Percentiles rank a stretch among this genome's conserved stretches.
Conservation (phyloP, 371 early-diverging fungal genomes). For the Sporodiniella umbellata region DNA sequence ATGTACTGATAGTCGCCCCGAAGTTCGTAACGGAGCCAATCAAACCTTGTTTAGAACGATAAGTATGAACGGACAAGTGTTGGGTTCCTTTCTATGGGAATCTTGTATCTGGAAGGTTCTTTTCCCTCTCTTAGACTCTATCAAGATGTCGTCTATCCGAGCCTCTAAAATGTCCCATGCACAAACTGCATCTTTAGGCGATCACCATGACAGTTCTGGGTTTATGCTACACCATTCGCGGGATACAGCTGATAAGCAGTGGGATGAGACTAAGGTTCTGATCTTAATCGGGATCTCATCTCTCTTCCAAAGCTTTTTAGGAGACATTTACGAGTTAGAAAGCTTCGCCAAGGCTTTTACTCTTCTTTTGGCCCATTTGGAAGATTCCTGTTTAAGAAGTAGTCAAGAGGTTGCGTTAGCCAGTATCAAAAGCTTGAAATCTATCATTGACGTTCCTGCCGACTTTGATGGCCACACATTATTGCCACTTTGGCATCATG, state of each 20-base stretch:
- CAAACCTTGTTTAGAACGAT: conserved; percentile 95
- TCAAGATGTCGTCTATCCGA: conserved; percentile 56
- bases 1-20: conserved; percentile 86
- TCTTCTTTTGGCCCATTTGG: conserved; percentile 70
- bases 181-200: conserved; percentile 34
- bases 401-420: conserved; percentile 79
- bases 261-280: conserved; percentile 94
- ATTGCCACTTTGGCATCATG: conserved; percentile 59
- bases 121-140: conserved; percentile 83
- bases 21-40: conserved; percentile 91
- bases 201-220: conserved; percentile 35
- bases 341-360: conserved; percentile 65
- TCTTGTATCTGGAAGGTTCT: conserved; percentile 86
- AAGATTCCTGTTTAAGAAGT: conserved; percentile 66
- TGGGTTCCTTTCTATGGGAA: conserved; percentile 76
- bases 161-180: conserved; percentile 26
- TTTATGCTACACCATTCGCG: conserved; percentile 66
- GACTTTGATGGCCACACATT: conserved; percentile 34
- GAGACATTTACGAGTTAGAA: conserved; percentile 51
- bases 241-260: conserved; percentile 81
- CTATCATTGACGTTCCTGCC: conserved; percentile 47
- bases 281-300: conserved; percentile 75
- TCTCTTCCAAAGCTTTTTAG: conserved; percentile 69
- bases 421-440: conserved; percentile 65
- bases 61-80: conserved; percentile 73